Conservation (phyloP, 331 rosid species). For the Dryas integrifolia region DNA sequence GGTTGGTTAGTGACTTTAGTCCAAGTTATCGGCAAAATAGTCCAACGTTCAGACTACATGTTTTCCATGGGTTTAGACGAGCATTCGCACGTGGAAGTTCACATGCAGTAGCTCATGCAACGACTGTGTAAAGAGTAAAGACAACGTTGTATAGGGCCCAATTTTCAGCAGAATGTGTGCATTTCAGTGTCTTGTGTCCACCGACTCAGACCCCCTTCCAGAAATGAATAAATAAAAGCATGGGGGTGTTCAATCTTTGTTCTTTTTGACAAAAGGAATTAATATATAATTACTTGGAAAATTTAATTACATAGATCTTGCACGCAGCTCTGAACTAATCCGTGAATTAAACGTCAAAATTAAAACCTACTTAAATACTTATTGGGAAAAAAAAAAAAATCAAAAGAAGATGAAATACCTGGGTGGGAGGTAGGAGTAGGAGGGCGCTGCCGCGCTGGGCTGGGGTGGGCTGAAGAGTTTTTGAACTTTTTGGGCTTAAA, state of each 20-base stretch:
- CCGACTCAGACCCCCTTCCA: neutral
- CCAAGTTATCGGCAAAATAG: conserved; percentile 45
- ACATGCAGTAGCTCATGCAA: conserved; percentile 8
- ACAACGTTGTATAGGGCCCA: neutral
- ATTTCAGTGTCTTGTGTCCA: neutral
- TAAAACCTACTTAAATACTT: too few relatives aligned
- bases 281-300: too few relatives aligned
- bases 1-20: conserved; percentile 37
- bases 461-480: too few relatives aligned
- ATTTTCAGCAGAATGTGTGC: neutral
- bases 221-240: neutral
- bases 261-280: too few relatives aligned
- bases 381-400: too few relatives aligned
- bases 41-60: conserved; percentile 23
- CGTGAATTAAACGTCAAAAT: too few relatives aligned
- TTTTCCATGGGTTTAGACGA: neutral
- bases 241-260: neutral
- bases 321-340: too few relatives aligned
- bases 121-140: neutral
- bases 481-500: too few relatives aligned
- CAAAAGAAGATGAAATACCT: too few relatives aligned
- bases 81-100: conserved; percentile 15
- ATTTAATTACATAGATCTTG: too few relatives aligned
- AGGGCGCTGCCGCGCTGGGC: too few relatives aligned
- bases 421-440: too few relatives aligned